Evolutionary conservation across 441 rosid species (phyloP).

Genomic region (Theobroma grandiflorum): DNA sequence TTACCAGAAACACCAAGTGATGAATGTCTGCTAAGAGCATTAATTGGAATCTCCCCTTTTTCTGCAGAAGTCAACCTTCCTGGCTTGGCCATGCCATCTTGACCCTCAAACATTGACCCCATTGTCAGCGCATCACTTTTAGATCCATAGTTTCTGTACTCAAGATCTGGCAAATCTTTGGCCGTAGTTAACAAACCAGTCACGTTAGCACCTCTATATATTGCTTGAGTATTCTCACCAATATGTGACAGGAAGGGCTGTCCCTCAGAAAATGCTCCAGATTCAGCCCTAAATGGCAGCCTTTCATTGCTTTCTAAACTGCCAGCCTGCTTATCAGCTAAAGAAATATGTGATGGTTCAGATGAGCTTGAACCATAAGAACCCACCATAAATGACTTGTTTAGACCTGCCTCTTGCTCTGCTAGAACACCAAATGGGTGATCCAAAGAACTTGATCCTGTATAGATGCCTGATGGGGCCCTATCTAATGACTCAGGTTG

Average conservation of each 20-base stretch:
- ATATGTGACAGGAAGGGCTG: slow-evolving; percentile 40
- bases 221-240: slow-evolving; percentile 39
- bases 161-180: slow-evolving; percentile 46
- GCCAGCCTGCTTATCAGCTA: slow-evolving; percentile 51
- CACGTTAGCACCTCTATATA: slow-evolving; percentile 40
- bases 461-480: slow-evolving; percentile 40
- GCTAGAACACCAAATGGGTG: slow-evolving; percentile 37
- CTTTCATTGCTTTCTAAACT: slow-evolving; percentile 45
- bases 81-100: slow-evolving; percentile 49
- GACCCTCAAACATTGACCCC: slow-evolving; percentile 42
- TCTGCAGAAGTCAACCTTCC: slow-evolving; percentile 40
- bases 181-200: slow-evolving; percentile 37
- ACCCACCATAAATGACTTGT: slow-evolving; percentile 51
- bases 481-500: slow-evolving; percentile 48
- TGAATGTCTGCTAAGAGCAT: slow-evolving; percentile 47
- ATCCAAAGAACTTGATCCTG: slow-evolving; percentile 39
- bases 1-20: slow-evolving; percentile 57
- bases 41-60: slow-evolving; percentile 41
- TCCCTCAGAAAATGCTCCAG: slow-evolving; percentile 44
- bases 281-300: slow-evolving; percentile 39
- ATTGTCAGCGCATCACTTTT: background rate
- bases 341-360: slow-evolving; percentile 35
- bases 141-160: slow-evolving; percentile 34
- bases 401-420: slow-evolving; percentile 50
- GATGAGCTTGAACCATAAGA: slow-evolving; percentile 49